phyloP scores from a whole-genome alignment of 2,329 filamentous ascomycete genomes.

The Exophiala aquamarina region DNA sequence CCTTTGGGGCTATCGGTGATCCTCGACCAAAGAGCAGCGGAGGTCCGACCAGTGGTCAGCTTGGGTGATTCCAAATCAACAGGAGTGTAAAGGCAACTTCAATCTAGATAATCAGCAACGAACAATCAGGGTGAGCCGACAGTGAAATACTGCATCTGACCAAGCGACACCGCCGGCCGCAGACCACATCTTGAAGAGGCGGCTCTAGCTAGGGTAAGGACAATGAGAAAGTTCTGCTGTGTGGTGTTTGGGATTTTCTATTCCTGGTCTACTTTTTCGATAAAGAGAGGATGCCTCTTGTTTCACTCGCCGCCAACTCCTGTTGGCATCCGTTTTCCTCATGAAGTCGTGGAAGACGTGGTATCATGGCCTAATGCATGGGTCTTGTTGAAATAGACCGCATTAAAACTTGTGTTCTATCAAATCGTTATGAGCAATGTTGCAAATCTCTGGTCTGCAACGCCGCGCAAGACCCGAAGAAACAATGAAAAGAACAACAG shows the following conservation, averaged over 20 bases:
- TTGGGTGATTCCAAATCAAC: conserved; percentile 39
- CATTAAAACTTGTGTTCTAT: conserved; percentile 6
- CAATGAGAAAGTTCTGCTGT: too few species aligned
- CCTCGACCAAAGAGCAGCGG: conserved; percentile 20
- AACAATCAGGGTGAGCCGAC: too few species aligned
- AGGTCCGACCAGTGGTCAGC: conserved; percentile 51
- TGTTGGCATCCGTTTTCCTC: conserved; percentile 11
- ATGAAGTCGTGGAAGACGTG: conserved; percentile 28
- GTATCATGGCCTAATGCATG: conserved; percentile 18
- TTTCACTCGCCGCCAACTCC: not conserved
- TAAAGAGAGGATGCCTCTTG: not conserved
- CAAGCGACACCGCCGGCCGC: too few species aligned
- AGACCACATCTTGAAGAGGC: too few species aligned
- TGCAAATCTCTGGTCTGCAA: too few species aligned
- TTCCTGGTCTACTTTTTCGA: not conserved
- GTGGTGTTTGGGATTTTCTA: conserved; percentile 1
- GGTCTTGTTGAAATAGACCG: conserved; percentile 29
- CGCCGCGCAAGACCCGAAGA: too few species aligned
- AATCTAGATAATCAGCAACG: not conserved
- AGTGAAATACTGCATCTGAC: too few species aligned
- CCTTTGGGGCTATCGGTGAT: conserved; percentile 44
- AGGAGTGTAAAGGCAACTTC: not conserved
- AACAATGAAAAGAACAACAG: not conserved
- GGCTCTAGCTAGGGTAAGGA: too few species aligned
- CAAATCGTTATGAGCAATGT: too few species aligned